These are phyloP conservation scores for Naumovozyma baii DNA, from an alignment of 805 yeast genomes.

Conservation along the genomic window DNA sequence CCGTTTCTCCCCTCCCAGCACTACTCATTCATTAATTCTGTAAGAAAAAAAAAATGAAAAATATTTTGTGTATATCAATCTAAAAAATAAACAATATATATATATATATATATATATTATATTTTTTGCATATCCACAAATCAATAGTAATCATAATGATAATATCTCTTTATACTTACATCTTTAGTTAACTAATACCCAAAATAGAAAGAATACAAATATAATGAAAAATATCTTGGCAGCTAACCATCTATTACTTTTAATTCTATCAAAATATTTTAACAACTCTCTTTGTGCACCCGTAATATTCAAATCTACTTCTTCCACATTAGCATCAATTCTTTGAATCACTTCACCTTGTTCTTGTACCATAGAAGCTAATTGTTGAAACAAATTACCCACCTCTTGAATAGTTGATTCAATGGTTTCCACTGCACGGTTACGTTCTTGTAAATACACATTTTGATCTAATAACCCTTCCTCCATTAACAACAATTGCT, in stretches of 20 bases:
- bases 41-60: too few relatives aligned
- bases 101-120: too few relatives aligned
- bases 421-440: slow-evolving; percentile 87
- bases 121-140: too few relatives aligned
- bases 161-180: too few relatives aligned
- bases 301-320: slow-evolving; percentile 73
- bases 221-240: slow-evolving; percentile 81
- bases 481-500: slow-evolving; percentile 69
- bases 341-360: slow-evolving; percentile 95
- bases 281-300: slow-evolving; percentile 93
- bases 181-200: slow-evolving; percentile 69
- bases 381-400: slow-evolving; percentile 85
- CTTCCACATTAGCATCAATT: slow-evolving; percentile 91
- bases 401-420: slow-evolving; percentile 96
- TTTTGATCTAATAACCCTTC: slow-evolving; percentile 49
- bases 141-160: not conserved
- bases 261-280: slow-evolving; percentile 78
- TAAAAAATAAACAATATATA: too few relatives aligned
- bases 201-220: slow-evolving; percentile 60
- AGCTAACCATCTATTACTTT: slow-evolving; percentile 88
- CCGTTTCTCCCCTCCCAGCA: too few relatives aligned
- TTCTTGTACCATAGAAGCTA: slow-evolving; percentile 95
- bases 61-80: too few relatives aligned
- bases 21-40: too few relatives aligned
- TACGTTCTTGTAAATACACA: slow-evolving; percentile 72